Evolutionary conservation across 108 stramenopile species (phyloP).

Genomic region (Skeletonema tropicum): DNA sequence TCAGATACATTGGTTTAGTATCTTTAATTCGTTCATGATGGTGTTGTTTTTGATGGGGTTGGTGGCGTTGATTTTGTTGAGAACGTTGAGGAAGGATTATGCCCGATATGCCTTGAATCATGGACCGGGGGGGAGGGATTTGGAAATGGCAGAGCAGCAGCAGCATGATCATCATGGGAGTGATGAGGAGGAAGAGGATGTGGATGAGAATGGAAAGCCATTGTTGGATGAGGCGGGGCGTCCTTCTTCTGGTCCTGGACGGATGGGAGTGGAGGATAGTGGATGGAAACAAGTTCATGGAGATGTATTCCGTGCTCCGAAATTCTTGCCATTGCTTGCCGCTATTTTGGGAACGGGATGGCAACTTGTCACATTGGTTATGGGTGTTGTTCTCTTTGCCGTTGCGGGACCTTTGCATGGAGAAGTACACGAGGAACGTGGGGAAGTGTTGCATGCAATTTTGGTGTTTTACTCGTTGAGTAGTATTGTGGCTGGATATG

Average conservation of each 20-base stretch:
- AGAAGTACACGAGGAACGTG: conserved; percentile 95
- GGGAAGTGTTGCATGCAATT: conserved; percentile 90
- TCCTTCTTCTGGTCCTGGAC: conserved; percentile 29
- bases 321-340: conserved; percentile 83
- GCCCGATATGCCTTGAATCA: conserved; percentile 30
- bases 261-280: conserved; percentile 79
- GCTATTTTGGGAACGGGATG: conserved; percentile 95
- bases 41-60: conserved; percentile 6
- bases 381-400: conserved; percentile 94
- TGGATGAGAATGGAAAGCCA: conserved; percentile 40
- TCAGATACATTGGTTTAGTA: conserved; percentile 99
- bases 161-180: not conserved
- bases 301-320: conserved; percentile 95
- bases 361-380: conserved; percentile 92
- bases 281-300: conserved; percentile 99
- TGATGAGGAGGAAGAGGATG: not conserved
- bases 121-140: not conserved
- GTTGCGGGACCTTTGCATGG: conserved; percentile 93
- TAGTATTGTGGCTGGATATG: conserved; percentile 91
- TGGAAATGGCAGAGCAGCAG: not conserved
- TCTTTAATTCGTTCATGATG: conserved; percentile 31
- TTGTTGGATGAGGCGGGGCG: conserved; percentile 36
- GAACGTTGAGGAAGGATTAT: conserved; percentile 8
- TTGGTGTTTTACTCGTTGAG: conserved; percentile 90
- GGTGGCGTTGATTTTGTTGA: not conserved